Evolutionary conservation across 306 rosid species (phyloP).

Genomic region (Luffa acutangula): DNA sequence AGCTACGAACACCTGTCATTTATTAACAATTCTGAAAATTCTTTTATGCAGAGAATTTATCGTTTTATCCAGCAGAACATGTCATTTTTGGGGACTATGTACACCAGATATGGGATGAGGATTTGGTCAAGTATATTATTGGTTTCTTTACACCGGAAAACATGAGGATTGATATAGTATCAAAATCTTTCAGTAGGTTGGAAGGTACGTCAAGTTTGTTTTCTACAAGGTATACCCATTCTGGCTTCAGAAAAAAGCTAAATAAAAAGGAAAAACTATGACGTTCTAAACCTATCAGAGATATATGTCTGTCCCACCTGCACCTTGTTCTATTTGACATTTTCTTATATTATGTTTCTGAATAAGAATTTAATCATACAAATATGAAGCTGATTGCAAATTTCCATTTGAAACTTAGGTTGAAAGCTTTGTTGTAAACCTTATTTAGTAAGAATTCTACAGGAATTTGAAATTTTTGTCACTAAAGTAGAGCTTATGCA

Average conservation of each 20-base stretch:
- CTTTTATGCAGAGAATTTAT: constrained; percentile 57
- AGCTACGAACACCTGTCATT: not conserved
- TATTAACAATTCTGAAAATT: constrained; percentile 18
- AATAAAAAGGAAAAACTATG: not conserved
- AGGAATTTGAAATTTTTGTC: not conserved
- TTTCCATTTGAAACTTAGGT: not conserved
- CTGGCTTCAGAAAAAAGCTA: not conserved
- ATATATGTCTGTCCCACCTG: not conserved
- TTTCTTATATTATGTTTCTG: not conserved
- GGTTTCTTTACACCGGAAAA: constrained; percentile 79
- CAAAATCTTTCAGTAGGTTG: constrained; percentile 44
- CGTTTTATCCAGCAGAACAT: constrained; percentile 62
- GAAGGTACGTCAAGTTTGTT: constrained; percentile 34
- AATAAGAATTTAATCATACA: not conserved
- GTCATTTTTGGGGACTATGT: constrained; percentile 81
- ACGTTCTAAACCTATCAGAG: not conserved
- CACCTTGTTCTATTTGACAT: not conserved
- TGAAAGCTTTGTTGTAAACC: not conserved
- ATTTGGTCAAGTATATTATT: constrained; percentile 51
- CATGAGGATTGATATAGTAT: constrained; percentile 82
- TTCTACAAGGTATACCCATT: not conserved
- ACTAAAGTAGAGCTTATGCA: not conserved
- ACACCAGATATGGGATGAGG: constrained; percentile 71
- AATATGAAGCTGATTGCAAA: not conserved
- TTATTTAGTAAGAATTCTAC: not conserved